Base-by-base conservation (phyloP, 176 grass and related monocot genomes). In the Oryza glumipatula region DNA sequence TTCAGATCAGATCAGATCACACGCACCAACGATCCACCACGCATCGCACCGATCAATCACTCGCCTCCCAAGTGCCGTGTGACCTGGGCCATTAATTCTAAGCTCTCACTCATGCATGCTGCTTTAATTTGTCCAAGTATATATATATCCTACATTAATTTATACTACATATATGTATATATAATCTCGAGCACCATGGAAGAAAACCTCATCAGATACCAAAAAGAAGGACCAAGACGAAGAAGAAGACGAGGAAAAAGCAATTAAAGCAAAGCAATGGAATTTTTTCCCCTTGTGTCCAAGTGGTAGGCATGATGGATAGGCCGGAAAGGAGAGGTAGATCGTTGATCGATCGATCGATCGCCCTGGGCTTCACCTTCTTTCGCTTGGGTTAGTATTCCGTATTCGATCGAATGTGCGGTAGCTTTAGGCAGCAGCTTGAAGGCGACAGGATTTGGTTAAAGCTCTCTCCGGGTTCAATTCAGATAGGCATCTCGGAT, bases 271-370 rank as follows among this genome's bases (percentile, higher is more conserved):
- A 47, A 32, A 32, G 22, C 19, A 14, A 28, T 15, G 30, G 56
- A 76, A 61, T 56, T 17, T 38, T 38, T 38, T 32, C 30, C 36
- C 36, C 36, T 38, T 38, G 36, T 15, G 16, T 52, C 45, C 75
- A 58, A 83, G 87, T 84, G 81, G 81, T 67, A 3, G 69, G 6
- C 60, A 84, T 84, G 58, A 88, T 88, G 60, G 52, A 11, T 6
- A 19, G 52, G 52, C 52, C 52, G 16, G 52, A 56, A 56, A 56
- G 17, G 52, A 56, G 52, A 54, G 51, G 4, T 5, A 54, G 51
- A 72, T 21, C 35, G 36, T 58, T 38, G 71, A 32, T 32, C 6
- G 19, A 19, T 19, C 39, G 77, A 69, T 79, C 19, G 36, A 64
- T 58, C 49, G 71, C 13, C 24, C 19, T 43, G 76, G 39, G 70